phyloP scores from a whole-genome alignment of 2,329 filamentous ascomycete genomes.

The Trichoderma breve region DNA sequence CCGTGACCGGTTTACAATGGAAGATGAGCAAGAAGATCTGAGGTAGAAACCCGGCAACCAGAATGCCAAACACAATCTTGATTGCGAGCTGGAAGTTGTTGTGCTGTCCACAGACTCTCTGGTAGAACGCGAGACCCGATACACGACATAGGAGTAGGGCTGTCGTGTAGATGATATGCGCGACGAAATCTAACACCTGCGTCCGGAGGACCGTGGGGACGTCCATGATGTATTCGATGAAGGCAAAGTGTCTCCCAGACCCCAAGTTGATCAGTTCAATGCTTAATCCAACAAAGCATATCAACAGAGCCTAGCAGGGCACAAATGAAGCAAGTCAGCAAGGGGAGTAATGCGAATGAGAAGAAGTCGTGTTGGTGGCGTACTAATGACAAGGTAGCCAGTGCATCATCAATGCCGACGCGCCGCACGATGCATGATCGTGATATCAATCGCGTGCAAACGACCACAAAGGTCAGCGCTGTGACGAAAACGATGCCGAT shows the following conservation, averaged over 20 bases:
- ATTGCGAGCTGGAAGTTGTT: slow-evolving; percentile 37
- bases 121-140: slow-evolving; percentile 53
- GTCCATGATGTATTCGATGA: slow-evolving; percentile 47
- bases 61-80: slow-evolving; percentile 34
- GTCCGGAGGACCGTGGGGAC: slow-evolving; percentile 41
- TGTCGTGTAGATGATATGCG: slow-evolving; percentile 52
- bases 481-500: slow-evolving; percentile 40
- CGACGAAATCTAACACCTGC: slow-evolving; percentile 48
- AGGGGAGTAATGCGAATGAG: background rate
- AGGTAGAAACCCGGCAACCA: slow-evolving; percentile 44
- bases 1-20: slow-evolving; percentile 51
- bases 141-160: slow-evolving; percentile 49
- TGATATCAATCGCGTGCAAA: slow-evolving; percentile 36
- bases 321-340: background rate
- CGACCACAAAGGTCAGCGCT: slow-evolving; percentile 35
- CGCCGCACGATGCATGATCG: slow-evolving; percentile 37
- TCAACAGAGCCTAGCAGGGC: slow-evolving; percentile 34
- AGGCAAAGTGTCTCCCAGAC: slow-evolving; percentile 46
- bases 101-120: slow-evolving; percentile 43
- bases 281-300: slow-evolving; percentile 43
- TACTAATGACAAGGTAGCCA: slow-evolving; percentile 39
- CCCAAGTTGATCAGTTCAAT: slow-evolving; percentile 47
- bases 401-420: slow-evolving; percentile 39
- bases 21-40: slow-evolving; percentile 52
- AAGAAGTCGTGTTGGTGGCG: slow-evolving; percentile 14